Percentiles rank a stretch among this genome's conserved stretches.
phyloP scores from a whole-genome alignment of 2,329 filamentous ascomycete genomes.

The Cercospora janseana region DNA sequence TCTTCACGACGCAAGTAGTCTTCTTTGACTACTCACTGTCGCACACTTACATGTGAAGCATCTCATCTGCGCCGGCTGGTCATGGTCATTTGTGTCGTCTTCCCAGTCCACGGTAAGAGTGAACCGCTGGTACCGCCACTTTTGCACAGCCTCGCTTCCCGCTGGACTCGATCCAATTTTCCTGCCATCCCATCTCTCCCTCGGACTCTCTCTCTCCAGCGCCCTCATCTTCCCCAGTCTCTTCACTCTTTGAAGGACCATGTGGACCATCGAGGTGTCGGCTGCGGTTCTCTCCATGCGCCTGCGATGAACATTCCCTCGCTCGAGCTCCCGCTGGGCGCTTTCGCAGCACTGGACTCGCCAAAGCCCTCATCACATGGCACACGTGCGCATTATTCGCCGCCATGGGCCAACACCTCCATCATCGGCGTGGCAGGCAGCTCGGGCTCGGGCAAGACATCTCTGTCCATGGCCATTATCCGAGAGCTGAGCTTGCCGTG shows the following conservation, averaged over 20 bases:
- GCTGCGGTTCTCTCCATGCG: slow-evolving; percentile 32
- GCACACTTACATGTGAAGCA: no score
- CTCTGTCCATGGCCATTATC: slow-evolving; percentile 87
- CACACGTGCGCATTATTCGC: slow-evolving; percentile 70
- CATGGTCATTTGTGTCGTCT: no score
- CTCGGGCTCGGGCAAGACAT: slow-evolving; percentile 94
- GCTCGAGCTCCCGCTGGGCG: slow-evolving; percentile 31
- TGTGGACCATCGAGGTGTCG: slow-evolving; percentile 33
- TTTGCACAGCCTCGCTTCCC: not conserved
- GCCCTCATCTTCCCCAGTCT: not conserved
- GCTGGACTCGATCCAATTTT: slow-evolving; percentile 8
- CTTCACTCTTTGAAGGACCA: slow-evolving; percentile 21
- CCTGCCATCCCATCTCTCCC: slow-evolving; percentile 2
- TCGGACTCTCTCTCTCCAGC: slow-evolving; percentile 10
- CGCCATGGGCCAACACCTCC: slow-evolving; percentile 92
- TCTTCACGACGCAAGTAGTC: no score
- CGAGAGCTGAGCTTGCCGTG: slow-evolving; percentile 87
- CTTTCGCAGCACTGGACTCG: slow-evolving; percentile 22
- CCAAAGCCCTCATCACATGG: slow-evolving; percentile 11
- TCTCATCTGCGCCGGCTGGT: no score
- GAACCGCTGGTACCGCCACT: not conserved
- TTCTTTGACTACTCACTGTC: no score
- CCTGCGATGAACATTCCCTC: slow-evolving; percentile 33
- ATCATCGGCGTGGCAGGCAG: slow-evolving; percentile 96
- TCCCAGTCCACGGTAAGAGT: not conserved